Conservation (phyloP, 805 yeast genomes). For the Nadsonia fulvescens region DNA sequence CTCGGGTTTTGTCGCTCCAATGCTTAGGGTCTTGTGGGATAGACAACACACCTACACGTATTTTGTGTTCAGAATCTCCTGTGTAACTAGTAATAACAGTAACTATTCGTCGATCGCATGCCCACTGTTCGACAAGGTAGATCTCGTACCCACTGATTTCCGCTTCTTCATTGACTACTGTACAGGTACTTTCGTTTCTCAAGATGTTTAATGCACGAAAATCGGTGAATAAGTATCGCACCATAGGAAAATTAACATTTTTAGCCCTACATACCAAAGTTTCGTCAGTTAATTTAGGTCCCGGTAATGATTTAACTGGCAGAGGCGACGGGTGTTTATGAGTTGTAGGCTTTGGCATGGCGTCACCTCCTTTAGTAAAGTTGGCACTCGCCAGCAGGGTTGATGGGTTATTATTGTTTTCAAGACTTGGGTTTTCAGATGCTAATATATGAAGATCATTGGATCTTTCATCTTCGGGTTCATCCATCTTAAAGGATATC, state of each 20-base stretch:
- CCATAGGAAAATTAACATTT: slow-evolving; percentile 1
- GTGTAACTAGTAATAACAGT: slow-evolving; percentile 67
- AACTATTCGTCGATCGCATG: slow-evolving; percentile 47
- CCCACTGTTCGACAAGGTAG: slow-evolving; percentile 93
- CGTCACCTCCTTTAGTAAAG: no score
- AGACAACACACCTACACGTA: slow-evolving; percentile 41
- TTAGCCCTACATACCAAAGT: no score
- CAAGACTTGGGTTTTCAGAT: no score
- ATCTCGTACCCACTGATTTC: slow-evolving; percentile 62
- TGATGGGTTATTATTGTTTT: no score
- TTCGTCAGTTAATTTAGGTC: no score
- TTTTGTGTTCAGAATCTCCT: slow-evolving; percentile 53
- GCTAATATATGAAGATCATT: no score
- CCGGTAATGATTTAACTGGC: no score
- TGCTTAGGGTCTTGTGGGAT: slow-evolving; percentile 27
- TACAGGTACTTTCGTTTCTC: slow-evolving; percentile 14
- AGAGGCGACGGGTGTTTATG: no score
- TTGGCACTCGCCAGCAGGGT: no score
- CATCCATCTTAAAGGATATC: no score
- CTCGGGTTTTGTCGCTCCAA: slow-evolving; percentile 36
- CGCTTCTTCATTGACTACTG: slow-evolving; percentile 24
- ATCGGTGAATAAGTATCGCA: slow-evolving; percentile 17
- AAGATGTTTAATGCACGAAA: slow-evolving; percentile 11
- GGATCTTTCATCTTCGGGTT: no score
- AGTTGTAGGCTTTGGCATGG: no score